Evolutionary conservation across 257 asterid genomes (phyloP).

Genomic region (Scutellaria galericulata): DNA sequence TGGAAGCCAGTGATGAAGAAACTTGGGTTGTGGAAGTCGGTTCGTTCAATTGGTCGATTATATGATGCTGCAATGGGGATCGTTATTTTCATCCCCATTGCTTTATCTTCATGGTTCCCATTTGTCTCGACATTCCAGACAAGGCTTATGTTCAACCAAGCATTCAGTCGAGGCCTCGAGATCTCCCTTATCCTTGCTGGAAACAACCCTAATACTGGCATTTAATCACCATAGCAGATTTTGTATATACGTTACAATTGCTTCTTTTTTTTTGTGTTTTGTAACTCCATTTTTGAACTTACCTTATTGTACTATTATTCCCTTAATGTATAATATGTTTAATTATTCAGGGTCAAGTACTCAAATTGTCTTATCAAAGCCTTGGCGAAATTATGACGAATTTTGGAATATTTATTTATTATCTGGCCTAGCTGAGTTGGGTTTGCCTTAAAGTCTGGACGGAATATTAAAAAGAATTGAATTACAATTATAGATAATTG

Average conservation of each 20-base stretch:
- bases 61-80: conserved; percentile 94
- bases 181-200: conserved; percentile 98
- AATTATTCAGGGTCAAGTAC: no score
- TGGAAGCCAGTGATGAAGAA: conserved; percentile 95
- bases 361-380: no score
- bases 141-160: conserved; percentile 98
- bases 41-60: conserved; percentile 82
- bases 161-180: conserved; percentile 96
- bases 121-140: conserved; percentile 95
- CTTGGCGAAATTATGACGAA: no score
- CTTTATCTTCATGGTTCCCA: conserved; percentile 93
- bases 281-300: no score
- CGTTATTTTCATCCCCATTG: conserved; percentile 81
- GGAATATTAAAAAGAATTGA: no score
- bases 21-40: conserved; percentile 89
- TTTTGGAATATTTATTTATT: no score
- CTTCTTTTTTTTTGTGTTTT: background rate
- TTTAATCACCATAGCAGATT: conserved; percentile 34
- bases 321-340: no score
- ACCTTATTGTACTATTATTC: no score
- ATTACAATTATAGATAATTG: no score
- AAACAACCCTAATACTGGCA: conserved; percentile 83
- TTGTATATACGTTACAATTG: conserved; percentile 7
- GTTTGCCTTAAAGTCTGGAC: no score
- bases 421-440: no score